Percentiles rank a stretch among this genome's conserved stretches.
Evolutionary conservation across 805 yeast genomes (phyloP).

Genomic region (Pichia nanzhaoensis): DNA sequence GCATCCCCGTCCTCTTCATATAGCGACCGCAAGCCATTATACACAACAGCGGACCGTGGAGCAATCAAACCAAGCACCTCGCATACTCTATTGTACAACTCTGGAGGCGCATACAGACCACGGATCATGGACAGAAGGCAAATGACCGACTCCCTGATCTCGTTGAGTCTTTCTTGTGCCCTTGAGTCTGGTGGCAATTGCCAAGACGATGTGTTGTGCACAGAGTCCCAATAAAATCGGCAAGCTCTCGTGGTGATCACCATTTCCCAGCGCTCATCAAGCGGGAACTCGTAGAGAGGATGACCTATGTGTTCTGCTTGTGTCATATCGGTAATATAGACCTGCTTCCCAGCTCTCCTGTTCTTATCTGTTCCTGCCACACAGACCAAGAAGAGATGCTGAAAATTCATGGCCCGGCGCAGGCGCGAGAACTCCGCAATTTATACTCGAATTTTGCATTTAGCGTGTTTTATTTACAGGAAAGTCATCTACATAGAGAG

Average conservation of each 20-base stretch:
- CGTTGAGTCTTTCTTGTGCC: conserved; percentile 8
- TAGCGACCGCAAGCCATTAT: too few relatives aligned
- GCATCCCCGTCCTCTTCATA: not conserved
- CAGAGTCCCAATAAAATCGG: conserved; percentile 20
- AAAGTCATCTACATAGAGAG: conserved; percentile 11
- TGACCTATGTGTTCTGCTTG: too few relatives aligned
- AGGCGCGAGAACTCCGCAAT: too few relatives aligned
- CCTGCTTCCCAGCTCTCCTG: too few relatives aligned
- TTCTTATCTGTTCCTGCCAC: too few relatives aligned
- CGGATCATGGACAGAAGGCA: conserved; percentile 13
- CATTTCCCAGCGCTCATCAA: conserved; percentile 19
- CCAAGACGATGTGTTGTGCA: conserved; percentile 19
- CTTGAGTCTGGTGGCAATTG: conserved; percentile 15
- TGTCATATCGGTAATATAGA: too few relatives aligned
- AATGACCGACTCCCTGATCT: conserved; percentile 11
- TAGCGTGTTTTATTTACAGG: conserved; percentile 7
- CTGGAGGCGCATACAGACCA: not conserved
- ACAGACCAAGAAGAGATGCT: too few relatives aligned
- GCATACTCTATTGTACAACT: not conserved
- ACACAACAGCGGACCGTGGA: too few relatives aligned
- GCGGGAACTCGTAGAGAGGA: conserved; percentile 9
- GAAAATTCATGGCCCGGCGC: too few relatives aligned
- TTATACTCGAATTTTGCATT: too few relatives aligned
- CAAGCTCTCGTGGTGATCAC: conserved; percentile 20
- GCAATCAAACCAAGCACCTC: not conserved